Base-by-base conservation (phyloP, 2,329 filamentous ascomycete species). In the Colletotrichum acutatum region DNA sequence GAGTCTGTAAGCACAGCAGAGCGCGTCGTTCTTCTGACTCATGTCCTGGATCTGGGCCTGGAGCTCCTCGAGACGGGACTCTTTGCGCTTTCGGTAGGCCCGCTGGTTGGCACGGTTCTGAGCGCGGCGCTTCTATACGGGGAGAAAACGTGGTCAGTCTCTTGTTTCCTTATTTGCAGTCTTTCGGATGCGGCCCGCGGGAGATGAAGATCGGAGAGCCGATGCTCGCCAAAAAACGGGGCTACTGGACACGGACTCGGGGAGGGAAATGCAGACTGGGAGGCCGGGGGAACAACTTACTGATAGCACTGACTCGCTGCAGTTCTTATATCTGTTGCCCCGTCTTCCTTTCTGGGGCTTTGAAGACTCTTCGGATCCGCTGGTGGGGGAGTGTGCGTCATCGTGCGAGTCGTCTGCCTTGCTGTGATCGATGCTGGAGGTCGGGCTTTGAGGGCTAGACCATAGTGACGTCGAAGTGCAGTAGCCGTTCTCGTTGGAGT, bases 41-140 rank as follows among this genome's bases (percentile, higher is more conserved):
- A 72, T 66, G n/a, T 71, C 67, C 54, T 72, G 66, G 32, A 72
- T 59, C 32, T 66, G 70, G 4, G 64, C 59, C 67, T 72, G 70
- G n/a, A 72, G 70, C 66, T 72, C 70, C 37, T 71, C 66, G 32
- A 72, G 46, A 19, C 70, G 70, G 28, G 65, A 67, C 46, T 72
- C 70, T 30, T 72, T 72, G 46, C 70, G 66, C 66, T 72, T 71
- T 16, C 70, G 66, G 42, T 72, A 72, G 60, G 70, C 70, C 32
- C 70, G 70, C 70, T 72, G 70, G 70, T 72, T 72, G 32, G 70
- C 70, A n/a, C 70, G 66, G 32, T 72, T 72, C 53, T 72, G 70
- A 6, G 70, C 70, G 16, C 70, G 70, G 28, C 70, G 70, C 34
- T 70, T 69, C 70, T 72, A 49, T 9, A 49, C 42, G 42, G 19